Evolutionary conservation across 257 asterid genomes (phyloP), one percentile per base, ranked within the genome.

Genomic region (Paraleonurus japonicus): DNA sequence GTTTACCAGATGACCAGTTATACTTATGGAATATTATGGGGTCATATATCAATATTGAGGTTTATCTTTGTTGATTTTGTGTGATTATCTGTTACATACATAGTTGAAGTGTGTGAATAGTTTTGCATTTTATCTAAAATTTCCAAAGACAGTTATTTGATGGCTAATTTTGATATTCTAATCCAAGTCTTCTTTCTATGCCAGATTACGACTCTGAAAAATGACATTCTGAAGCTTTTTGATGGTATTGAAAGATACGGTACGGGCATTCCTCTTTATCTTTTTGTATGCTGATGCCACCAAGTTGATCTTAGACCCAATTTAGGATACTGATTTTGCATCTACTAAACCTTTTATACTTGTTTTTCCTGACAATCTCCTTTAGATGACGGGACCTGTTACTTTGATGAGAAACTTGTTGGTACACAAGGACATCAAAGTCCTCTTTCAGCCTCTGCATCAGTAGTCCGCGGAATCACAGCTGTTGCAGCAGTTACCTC

Each of bases 221-320:
- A 76, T 70, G 98, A 89, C 82, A 76, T 89, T 69, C 72, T 75
- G 69, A 92, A 91, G 87, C 98, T 95, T 69, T 92, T 95, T 81
- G 98, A 92, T 73, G 92, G 90, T 53, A 64, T 82, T 72, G 96
- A 89, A 83, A 89, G 67, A 89, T 89, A 89, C 50, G 99, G 98
- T 94, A 84, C 24, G 81, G 67, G 39, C 39, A 67, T 50, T 37
- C 32, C 8, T 32, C 30, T 26, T n/a, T 35, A 5, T 6, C 9
- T 61, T 30, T 41, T 65, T 39, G 45, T 64, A 69, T 54, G 54
- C 22, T 73, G 67, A 39, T 53, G 26, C 53, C 43, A 17, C 75
- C 27, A 45, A 28, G 30, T 60, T 73, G 55, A 57, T 30, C 47
- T 33, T 39, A 27, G 45, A 23, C 64, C 32, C 60, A 69, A 41